phyloP scores from a whole-genome alignment of 2,329 filamentous ascomycete species.

The Furcasterigmium furcatum region DNA sequence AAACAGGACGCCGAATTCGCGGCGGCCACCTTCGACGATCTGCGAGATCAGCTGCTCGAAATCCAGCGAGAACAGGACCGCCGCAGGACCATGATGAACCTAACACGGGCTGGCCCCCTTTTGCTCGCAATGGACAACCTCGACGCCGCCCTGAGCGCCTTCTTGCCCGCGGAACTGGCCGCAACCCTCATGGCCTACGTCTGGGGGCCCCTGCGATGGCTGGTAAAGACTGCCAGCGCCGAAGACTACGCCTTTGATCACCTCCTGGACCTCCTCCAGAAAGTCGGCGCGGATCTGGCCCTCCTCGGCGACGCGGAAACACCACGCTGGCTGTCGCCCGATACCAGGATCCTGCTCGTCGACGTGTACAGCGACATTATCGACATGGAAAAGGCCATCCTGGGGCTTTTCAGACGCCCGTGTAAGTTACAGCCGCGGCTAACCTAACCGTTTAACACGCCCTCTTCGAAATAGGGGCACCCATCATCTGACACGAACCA shows the following conservation, averaged over 20 bases:
- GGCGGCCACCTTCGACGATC: constrained; percentile 9
- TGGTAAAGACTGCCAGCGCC: constrained; percentile 13
- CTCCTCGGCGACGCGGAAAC: not conserved
- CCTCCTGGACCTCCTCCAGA: constrained; percentile 10
- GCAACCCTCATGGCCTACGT: constrained; percentile 18
- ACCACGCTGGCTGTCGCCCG: not conserved
- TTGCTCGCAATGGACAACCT: constrained; percentile 16
- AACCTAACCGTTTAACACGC: no score
- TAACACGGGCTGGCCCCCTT: constrained; percentile 19
- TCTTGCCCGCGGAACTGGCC: constrained; percentile 1
- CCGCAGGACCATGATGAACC: constrained; percentile 20
- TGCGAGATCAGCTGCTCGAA: constrained; percentile 15
- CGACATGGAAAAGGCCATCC: constrained; percentile 5
- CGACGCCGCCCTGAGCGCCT: constrained; percentile 6
- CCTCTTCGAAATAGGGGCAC: no score
- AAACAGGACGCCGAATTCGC: constrained; percentile 13
- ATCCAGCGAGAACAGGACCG: constrained; percentile 21
- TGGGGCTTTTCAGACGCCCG: constrained; percentile 4
- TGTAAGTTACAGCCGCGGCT: constrained; percentile 3
- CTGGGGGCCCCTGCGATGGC: constrained; percentile 22
- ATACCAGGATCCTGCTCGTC: constrained; percentile 2
- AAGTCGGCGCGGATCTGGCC: constrained; percentile 3
- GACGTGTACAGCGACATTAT: constrained; percentile 7
- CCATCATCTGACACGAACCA: not conserved
- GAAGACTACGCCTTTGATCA: constrained; percentile 10